Conservation (phyloP, 1,139 yeast genomes). For the Arxiozyma slooffiae region DNA sequence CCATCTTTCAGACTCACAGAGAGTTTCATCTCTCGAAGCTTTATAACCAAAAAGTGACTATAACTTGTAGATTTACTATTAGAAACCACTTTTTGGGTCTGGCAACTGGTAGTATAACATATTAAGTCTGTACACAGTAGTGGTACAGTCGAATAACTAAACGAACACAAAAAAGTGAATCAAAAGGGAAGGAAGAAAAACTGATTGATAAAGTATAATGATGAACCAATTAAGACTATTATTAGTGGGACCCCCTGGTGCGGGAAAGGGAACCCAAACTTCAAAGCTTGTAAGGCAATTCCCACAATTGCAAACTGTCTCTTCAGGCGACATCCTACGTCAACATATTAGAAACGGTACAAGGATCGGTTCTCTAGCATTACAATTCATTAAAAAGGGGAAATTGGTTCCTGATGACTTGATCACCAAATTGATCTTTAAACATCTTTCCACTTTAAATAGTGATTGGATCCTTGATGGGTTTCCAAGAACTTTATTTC, state of each 20-base stretch:
- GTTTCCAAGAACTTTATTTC: constrained; percentile 71
- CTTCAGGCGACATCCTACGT: constrained; percentile 80
- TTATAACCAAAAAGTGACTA: too few relatives aligned
- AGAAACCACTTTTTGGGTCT: too few relatives aligned
- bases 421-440: constrained; percentile 50
- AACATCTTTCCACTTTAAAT: constrained; percentile 36
- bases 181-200: too few relatives aligned
- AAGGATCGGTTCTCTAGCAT: constrained; percentile 49
- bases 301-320: constrained; percentile 43
- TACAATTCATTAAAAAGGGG: constrained; percentile 50
- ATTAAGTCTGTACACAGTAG: too few relatives aligned
- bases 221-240: constrained; percentile 45
- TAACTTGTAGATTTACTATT: too few relatives aligned
- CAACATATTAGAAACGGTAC: constrained; percentile 51
- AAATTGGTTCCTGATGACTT: constrained; percentile 61
- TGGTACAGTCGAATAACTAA: too few relatives aligned
- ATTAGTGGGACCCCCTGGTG: constrained; percentile 85
- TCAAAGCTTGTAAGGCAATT: constrained; percentile 48
- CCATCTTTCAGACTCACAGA: too few relatives aligned
- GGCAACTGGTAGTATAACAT: too few relatives aligned
- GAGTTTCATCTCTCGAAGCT: too few relatives aligned
- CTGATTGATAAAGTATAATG: too few relatives aligned
- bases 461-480: constrained; percentile 79
- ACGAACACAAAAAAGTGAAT: too few relatives aligned
- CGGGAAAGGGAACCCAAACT: constrained; percentile 90